These are phyloP conservation scores for Cladosporium sp. DNA, from an alignment of 2,329 filamentous ascomycete species.

Conservation along the genomic window DNA sequence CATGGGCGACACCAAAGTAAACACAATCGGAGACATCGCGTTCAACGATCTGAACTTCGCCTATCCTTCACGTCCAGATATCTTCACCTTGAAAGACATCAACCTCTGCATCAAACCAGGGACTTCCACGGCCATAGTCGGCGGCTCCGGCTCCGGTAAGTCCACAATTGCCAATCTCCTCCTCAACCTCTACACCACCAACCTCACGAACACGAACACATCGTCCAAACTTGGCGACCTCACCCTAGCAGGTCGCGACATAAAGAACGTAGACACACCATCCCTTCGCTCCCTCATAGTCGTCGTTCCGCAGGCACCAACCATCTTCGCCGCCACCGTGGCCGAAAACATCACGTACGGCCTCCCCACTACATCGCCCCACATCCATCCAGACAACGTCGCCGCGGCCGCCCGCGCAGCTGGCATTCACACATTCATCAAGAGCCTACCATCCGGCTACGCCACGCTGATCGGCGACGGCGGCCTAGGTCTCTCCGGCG, in stretches of 20 bases:
- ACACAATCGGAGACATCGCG: slow-evolving; percentile 49
- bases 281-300: slow-evolving; percentile 58
- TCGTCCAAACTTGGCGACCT: slow-evolving; percentile 38
- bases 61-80: slow-evolving; percentile 58
- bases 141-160: slow-evolving; percentile 84
- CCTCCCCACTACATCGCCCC: slow-evolving; percentile 50
- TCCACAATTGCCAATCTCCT: slow-evolving; percentile 75
- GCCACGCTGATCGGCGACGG: slow-evolving; percentile 72
- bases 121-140: slow-evolving; percentile 72
- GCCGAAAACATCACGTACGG: slow-evolving; percentile 81
- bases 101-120: slow-evolving; percentile 60
- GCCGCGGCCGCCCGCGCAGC: slow-evolving; percentile 49
- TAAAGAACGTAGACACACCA: slow-evolving; percentile 55
- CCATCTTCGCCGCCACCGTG: slow-evolving; percentile 73
- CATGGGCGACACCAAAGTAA: slow-evolving; percentile 42
- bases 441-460: slow-evolving; percentile 65
- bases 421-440: slow-evolving; percentile 72
- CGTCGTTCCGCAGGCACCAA: slow-evolving; percentile 66
- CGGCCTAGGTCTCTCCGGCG: slow-evolving; percentile 68
- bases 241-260: slow-evolving; percentile 55
- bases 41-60: slow-evolving; percentile 63
- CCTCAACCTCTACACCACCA: slow-evolving; percentile 69
- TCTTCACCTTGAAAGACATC: slow-evolving; percentile 57
- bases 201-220: slow-evolving; percentile 46
- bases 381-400: slow-evolving; percentile 44